Conservation (phyloP, 371 early-diverging fungal species). For the Zopfochytrium polystomum region DNA sequence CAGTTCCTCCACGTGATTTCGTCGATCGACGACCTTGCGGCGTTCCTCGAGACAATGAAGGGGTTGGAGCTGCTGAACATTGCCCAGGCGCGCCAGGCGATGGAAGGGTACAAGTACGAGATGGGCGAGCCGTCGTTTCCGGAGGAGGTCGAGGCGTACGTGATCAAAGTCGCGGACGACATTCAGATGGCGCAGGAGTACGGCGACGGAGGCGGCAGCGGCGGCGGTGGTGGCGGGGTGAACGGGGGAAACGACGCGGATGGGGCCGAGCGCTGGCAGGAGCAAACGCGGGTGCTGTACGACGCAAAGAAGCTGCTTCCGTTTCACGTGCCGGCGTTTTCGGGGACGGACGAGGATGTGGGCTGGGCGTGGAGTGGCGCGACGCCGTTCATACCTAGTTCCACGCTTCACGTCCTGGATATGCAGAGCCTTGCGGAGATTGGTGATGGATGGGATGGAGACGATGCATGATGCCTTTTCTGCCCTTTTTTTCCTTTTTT, state of each 20-base stretch:
- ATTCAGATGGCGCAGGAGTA: background rate
- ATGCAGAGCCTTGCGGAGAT: too few relatives aligned
- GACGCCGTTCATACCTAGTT: too few relatives aligned
- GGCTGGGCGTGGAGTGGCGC: too few relatives aligned
- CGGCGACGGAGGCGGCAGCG: background rate
- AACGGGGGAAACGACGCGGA: background rate
- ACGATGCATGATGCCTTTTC: too few relatives aligned
- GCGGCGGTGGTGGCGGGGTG: background rate
- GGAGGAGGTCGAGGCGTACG: conserved; percentile 68
- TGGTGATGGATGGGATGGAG: too few relatives aligned
- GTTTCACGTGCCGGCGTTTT: too few relatives aligned
- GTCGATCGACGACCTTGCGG: conserved; percentile 60
- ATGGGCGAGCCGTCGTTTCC: conserved; percentile 69
- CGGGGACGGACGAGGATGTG: too few relatives aligned
- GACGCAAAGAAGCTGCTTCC: too few relatives aligned
- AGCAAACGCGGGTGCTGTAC: background rate
- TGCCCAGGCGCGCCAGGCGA: conserved; percentile 66
- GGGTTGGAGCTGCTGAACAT: conserved; percentile 61
- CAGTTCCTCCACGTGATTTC: conserved; percentile 81
- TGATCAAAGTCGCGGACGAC: conserved; percentile 35
- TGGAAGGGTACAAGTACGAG: conserved; percentile 80
- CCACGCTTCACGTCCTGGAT: too few relatives aligned
- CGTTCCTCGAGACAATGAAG: conserved; percentile 69
- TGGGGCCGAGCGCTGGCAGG: background rate
- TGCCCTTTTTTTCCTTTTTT: too few relatives aligned